These are phyloP conservation scores for Syzygium grande DNA, from an alignment of 345 rosid species.

Conservation along the genomic window DNA sequence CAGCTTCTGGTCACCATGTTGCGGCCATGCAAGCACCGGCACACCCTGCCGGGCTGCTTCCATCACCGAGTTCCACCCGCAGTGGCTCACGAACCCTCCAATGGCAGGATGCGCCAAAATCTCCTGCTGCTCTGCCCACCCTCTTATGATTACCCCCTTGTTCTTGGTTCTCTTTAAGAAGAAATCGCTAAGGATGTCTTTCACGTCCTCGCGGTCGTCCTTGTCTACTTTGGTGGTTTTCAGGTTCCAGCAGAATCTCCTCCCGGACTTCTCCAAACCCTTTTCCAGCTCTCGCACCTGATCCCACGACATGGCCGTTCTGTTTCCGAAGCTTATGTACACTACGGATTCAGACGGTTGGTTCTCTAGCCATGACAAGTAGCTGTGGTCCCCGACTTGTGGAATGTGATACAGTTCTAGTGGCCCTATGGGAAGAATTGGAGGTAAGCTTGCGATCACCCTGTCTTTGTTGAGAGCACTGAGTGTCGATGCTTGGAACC, in stretches of 20 bases:
- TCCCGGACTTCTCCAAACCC: constrained; percentile 23
- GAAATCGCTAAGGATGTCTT: constrained; percentile 18
- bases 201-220: constrained; percentile 30
- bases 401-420: constrained; percentile 12
- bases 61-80: constrained; percentile 22
- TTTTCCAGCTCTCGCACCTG: constrained; percentile 34
- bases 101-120: constrained; percentile 26
- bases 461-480: constrained; percentile 5
- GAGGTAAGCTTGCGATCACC: constrained; percentile 10
- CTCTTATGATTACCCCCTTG: constrained; percentile 18
- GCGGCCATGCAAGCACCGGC: constrained; percentile 34
- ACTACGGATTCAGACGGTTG: constrained; percentile 27
- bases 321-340: constrained; percentile 41
- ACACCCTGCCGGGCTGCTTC: constrained; percentile 40
- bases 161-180: constrained; percentile 3
- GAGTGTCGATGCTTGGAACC: constrained; percentile 17
- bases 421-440: constrained; percentile 23
- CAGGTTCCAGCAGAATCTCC: constrained; percentile 34
- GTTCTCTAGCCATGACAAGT: constrained; percentile 23
- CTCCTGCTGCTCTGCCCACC: constrained; percentile 32
- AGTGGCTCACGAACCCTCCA: constrained; percentile 21
- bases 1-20: constrained; percentile 27
- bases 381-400: neutral
- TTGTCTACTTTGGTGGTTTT: constrained; percentile 20
- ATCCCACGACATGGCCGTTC: constrained; percentile 17